Evolutionary conservation across 768 basidiomycete species (phyloP), one percentile per base, ranked within the genome.

Genomic region (Russula sp.): DNA sequence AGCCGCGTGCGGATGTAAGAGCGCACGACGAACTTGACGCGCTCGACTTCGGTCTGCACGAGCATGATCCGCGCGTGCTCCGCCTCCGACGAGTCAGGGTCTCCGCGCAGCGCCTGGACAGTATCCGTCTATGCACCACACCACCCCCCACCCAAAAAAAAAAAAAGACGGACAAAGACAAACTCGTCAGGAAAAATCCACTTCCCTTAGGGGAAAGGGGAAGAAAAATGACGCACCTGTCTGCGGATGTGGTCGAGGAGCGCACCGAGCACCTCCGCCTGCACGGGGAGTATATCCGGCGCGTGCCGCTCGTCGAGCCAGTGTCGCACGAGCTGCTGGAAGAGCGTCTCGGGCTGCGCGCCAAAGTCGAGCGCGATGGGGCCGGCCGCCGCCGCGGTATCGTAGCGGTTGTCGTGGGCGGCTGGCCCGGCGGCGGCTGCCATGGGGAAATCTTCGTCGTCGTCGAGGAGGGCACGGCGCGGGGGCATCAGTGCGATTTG

Each of bases 31-130:
- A 94, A 98, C 74, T 94, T 95, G 69, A 93, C 91, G 47, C 95
- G 84, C 72, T 98, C 94, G 68, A 96, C 84, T 74, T 98, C 94
- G 0, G 92, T 95, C 75, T 95, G 92, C 0, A 91, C 94, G 57
- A 98, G 86, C 79, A 93, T 88, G 39, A 96, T 90, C 67, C 92
- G 80, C 64, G 94, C 89, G 70, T 98, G 94, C 66, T 98, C 94
- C 65, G 96, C 93, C 70, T 96, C 93, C 1, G 88, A 91, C 2
- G 91, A 87, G 42, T 84, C 82, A 0, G 91, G 89, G 72, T 96
- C 92, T 31, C 84, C 84, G 4, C 90, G 82, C 35, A 97, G 75
- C 53, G 82, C 77, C 71, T 84, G 91, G 40, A 91, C 91, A 61
- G 83, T 84, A 66, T 89, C 86, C 63, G 87, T 86, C 93, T 96